phyloP scores from a whole-genome alignment of 176 grass and related monocot genomes.

The Zizania latifolia region DNA sequence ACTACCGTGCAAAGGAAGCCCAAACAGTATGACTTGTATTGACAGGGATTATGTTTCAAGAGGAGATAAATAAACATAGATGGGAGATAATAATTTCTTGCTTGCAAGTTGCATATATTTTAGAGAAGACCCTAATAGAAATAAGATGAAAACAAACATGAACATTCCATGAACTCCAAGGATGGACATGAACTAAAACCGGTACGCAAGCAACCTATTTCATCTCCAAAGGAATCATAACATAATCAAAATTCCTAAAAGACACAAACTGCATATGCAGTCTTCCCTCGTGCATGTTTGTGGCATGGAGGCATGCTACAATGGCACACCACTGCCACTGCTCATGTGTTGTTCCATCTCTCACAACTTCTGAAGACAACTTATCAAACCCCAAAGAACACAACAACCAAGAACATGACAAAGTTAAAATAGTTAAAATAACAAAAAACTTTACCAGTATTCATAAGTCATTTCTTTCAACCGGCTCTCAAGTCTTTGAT shows the following conservation, averaged over 20 bases:
- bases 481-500: conserved; percentile 85
- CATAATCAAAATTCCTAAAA: not conserved
- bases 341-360: not conserved
- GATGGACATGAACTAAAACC: not conserved
- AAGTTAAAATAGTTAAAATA: not conserved
- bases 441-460: conserved; percentile 67
- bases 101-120: not conserved
- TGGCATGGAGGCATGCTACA: not conserved
- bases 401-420: conserved; percentile 1
- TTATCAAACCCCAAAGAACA: not conserved
- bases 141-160: not conserved
- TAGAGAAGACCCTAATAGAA: not conserved
- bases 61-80: too few species aligned
- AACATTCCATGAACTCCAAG: not conserved
- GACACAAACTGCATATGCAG: not conserved
- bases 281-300: not conserved
- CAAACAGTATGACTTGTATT: too few species aligned
- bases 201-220: not conserved
- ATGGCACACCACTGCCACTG: not conserved
- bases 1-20: too few species aligned
- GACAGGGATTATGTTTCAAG: too few species aligned
- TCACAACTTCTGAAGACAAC: not conserved
- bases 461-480: conserved; percentile 99
- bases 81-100: not conserved
- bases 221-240: not conserved